Conservation (phyloP, 805 yeast species). For the Citeromyces matritensis region DNA sequence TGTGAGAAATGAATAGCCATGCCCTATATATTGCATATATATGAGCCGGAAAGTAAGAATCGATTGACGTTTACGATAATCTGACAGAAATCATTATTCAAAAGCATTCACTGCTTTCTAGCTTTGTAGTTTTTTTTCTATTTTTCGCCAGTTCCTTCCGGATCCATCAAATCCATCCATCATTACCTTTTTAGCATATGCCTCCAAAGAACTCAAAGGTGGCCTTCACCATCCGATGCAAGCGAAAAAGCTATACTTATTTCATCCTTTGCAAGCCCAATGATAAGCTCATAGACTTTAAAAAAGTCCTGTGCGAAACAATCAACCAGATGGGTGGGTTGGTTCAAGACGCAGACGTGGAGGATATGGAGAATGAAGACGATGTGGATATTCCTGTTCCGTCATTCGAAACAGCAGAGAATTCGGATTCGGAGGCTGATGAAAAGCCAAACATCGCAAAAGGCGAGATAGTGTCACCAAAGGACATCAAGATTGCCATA, state of each 20-base stretch:
- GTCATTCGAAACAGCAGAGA: conserved; percentile 3
- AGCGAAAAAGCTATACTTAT: conserved; percentile 18
- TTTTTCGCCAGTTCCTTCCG: not conserved
- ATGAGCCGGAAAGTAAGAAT: too few relatives aligned
- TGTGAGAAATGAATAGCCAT: conserved; percentile 6
- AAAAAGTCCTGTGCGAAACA: conserved; percentile 16
- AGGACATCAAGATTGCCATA: conserved; percentile 20
- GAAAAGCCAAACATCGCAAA: too few relatives aligned
- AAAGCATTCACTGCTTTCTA: too few relatives aligned
- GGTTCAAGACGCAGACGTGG: conserved; percentile 10
- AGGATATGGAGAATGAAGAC: conserved; percentile 11
- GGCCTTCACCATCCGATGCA: conserved; percentile 12
- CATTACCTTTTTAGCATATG: too few relatives aligned
- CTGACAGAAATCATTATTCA: too few relatives aligned
- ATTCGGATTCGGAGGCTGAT: conserved; percentile 5
- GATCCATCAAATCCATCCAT: not conserved
- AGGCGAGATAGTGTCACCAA: conserved; percentile 1
- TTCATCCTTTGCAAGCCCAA: conserved; percentile 11
- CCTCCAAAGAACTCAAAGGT: conserved; percentile 1
- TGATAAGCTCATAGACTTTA: conserved; percentile 11
- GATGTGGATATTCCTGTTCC: conserved; percentile 20
- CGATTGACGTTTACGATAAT: too few relatives aligned
- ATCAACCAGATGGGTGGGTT: conserved; percentile 36
- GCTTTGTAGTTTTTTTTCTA: too few relatives aligned
- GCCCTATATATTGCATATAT: not conserved